Evolutionary conservation across 1,139 yeast species (phyloP), one percentile per base, ranked within the genome.

Genomic region (Casaregolazyma suthepensis): DNA sequence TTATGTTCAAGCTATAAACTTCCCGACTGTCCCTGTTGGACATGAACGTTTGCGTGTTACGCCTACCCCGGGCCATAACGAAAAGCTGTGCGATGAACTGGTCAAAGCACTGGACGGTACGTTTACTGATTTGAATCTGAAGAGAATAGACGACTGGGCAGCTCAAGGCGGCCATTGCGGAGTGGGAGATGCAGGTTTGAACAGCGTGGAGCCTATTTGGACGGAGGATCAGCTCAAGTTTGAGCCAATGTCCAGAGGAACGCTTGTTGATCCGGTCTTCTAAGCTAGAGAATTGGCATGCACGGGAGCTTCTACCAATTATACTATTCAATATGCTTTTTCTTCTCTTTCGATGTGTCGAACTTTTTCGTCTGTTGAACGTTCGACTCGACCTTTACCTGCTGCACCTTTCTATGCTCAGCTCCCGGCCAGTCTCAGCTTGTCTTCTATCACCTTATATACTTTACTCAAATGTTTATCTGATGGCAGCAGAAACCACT

Each of bases 1-100:
- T 68, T 93, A 93, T 68, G 99, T 94, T 51, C 99, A 93, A 74
- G 96, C 98, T 53, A 93, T 93, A 71, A 93, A 93, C 75, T 93
- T 87, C 82, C 99, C 99, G 54, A 93, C 99, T 26, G 99, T 93
- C 55, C 87, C 97, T 43, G 85, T 88, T 66, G 99, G 99, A 57
- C 85, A 90, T 61, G 99, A 93, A 75, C 83, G 99, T 70, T 81
- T 93, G 67, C 83, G 99, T 74, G 85, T 93, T 67, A 93, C 99
- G 18, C 98, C 99, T 52, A 91, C 99, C 45, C 99, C 99, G 44
- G 98, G 97, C 54, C 99, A 93, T 71, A 81, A 82, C 35, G 77
- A 82, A 55, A 86, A 85, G 58, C 77, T 88, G 54, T 79, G 93
- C 56, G 88, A 90, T 68, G 79, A 83, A 60, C 79, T 93, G 63